Conservation (phyloP, 2,329 filamentous ascomycete species). For the Aspergillus brunneoviolaceus region DNA sequence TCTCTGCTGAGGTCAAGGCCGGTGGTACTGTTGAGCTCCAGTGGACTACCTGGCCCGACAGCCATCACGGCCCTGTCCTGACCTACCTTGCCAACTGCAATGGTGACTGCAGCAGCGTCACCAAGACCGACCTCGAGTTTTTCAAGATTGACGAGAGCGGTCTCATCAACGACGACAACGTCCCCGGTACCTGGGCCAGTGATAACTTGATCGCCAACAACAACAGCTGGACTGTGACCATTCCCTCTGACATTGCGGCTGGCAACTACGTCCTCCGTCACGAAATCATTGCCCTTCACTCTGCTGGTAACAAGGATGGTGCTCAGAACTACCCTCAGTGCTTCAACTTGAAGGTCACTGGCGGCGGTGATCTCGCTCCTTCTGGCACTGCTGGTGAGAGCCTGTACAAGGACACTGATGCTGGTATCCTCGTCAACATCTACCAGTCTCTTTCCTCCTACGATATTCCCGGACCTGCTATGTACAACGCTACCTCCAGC, state of each 20-base stretch:
- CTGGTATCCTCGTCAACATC: conserved; percentile 61
- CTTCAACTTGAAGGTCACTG: conserved; percentile 61
- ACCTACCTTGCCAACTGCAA: conserved; percentile 63
- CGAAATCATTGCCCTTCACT: conserved; percentile 57
- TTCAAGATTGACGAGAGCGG: conserved; percentile 64
- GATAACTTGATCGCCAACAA: conserved; percentile 55
- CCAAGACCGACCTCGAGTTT: conserved; percentile 56
- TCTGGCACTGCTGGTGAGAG: conserved; percentile 52
- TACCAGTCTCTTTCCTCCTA: conserved; percentile 52
- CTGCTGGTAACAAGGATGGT: conserved; percentile 45
- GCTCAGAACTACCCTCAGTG: conserved; percentile 59
- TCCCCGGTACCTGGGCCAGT: conserved; percentile 55
- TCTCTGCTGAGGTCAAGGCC: conserved; percentile 59
- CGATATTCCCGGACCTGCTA: conserved; percentile 52
- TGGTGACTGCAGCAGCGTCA: conserved; percentile 56
- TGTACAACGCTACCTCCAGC: conserved; percentile 29
- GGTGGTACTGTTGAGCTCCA: conserved; percentile 59
- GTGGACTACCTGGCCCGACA: conserved; percentile 66
- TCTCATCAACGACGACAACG: conserved; percentile 46
- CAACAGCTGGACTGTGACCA: conserved; percentile 51
- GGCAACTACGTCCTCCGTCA: conserved; percentile 58
- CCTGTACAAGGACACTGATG: conserved; percentile 58
- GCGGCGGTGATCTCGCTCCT: conserved; percentile 50
- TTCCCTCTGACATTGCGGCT: conserved; percentile 48
- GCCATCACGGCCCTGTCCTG: conserved; percentile 64